Evolutionary conservation across 1,284 basidiomycete species (phyloP).

Genomic region (Quambalaria eucalypti): DNA sequence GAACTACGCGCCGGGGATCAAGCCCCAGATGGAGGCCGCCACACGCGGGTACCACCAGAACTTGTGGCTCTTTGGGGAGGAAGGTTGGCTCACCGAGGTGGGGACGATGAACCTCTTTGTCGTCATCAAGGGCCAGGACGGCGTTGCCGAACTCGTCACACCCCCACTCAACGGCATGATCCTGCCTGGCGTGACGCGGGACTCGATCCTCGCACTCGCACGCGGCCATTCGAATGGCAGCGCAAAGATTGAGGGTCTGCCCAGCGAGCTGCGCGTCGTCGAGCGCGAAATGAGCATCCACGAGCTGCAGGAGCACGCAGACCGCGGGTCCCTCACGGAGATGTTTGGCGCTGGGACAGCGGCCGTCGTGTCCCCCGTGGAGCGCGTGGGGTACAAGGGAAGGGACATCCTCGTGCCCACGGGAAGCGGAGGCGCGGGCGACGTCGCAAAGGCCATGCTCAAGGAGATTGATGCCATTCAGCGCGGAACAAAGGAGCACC

Average conservation of each 20-base stretch:
- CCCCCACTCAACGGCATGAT: slow-evolving; percentile 91
- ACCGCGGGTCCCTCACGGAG: slow-evolving; percentile 68
- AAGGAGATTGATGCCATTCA: slow-evolving; percentile 81
- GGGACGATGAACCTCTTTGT: slow-evolving; percentile 97
- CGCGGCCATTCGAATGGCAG: slow-evolving; percentile 63
- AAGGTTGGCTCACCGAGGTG: slow-evolving; percentile 47
- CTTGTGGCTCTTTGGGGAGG: slow-evolving; percentile 67
- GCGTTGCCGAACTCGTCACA: slow-evolving; percentile 52
- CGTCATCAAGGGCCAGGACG: slow-evolving; percentile 67
- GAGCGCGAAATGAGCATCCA: slow-evolving; percentile 82
- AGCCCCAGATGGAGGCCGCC: slow-evolving; percentile 74
- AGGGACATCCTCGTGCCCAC: slow-evolving; percentile 75
- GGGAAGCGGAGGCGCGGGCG: slow-evolving; percentile 77
- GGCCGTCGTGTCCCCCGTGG: slow-evolving; percentile 55
- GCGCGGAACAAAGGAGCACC: slow-evolving; percentile 69
- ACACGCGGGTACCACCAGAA: slow-evolving; percentile 83
- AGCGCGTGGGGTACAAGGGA: slow-evolving; percentile 70
- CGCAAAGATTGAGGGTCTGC: slow-evolving; percentile 40
- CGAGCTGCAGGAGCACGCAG: slow-evolving; percentile 68
- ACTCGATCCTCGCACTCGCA: slow-evolving; percentile 69
- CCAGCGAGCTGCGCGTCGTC: slow-evolving; percentile 59
- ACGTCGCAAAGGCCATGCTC: slow-evolving; percentile 71
- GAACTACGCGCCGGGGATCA: slow-evolving; percentile 43
- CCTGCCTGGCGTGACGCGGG: slow-evolving; percentile 89
- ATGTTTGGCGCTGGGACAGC: slow-evolving; percentile 79